Evolutionary conservation across 805 yeast genomes (phyloP).

Genomic region (Kluyveromyces lactis): DNA sequence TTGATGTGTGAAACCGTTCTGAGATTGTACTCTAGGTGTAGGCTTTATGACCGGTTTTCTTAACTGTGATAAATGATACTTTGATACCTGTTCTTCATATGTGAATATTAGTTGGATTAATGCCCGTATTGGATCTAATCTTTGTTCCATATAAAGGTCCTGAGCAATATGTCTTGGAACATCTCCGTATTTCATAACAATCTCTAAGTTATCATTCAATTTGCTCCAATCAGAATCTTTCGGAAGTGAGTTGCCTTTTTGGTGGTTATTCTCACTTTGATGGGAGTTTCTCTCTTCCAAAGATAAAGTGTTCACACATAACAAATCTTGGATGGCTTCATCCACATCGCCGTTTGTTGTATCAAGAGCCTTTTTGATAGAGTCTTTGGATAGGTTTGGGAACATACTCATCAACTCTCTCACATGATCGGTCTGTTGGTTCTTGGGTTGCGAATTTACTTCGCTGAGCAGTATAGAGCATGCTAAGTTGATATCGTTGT

Average conservation of each 20-base stretch:
- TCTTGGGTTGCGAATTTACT: slow-evolving; percentile 1
- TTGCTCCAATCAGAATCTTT: background rate
- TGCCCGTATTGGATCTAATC: slow-evolving; percentile 26
- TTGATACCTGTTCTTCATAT: slow-evolving; percentile 6
- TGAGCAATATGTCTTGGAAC: slow-evolving; percentile 13
- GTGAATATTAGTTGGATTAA: slow-evolving; percentile 30
- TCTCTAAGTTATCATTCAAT: slow-evolving; percentile 16
- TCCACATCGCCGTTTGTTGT: slow-evolving; percentile 28
- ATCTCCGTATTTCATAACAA: slow-evolving; percentile 17
- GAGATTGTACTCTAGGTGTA: slow-evolving; percentile 33
- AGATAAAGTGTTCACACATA: slow-evolving; percentile 13
- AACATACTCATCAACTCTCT: slow-evolving; percentile 35
- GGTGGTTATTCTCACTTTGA: slow-evolving; percentile 5
- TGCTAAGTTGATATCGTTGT: slow-evolving; percentile 17
- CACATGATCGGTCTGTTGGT: slow-evolving; percentile 4
- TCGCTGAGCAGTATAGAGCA: slow-evolving; percentile 21
- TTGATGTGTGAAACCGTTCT: slow-evolving; percentile 15
- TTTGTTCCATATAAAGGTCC: slow-evolving; percentile 24
- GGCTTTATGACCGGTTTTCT: slow-evolving; percentile 6
- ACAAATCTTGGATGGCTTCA: slow-evolving; percentile 11
- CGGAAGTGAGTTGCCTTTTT: background rate
- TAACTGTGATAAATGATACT: background rate
- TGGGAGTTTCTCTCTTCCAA: slow-evolving; percentile 11
- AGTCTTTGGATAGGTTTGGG: slow-evolving; percentile 32
- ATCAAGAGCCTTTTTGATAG: slow-evolving; percentile 26